These are phyloP conservation scores for Blastobotrys raffinosifermentans DNA, from an alignment of 1,139 yeast genomes.

Conservation along the genomic window DNA sequence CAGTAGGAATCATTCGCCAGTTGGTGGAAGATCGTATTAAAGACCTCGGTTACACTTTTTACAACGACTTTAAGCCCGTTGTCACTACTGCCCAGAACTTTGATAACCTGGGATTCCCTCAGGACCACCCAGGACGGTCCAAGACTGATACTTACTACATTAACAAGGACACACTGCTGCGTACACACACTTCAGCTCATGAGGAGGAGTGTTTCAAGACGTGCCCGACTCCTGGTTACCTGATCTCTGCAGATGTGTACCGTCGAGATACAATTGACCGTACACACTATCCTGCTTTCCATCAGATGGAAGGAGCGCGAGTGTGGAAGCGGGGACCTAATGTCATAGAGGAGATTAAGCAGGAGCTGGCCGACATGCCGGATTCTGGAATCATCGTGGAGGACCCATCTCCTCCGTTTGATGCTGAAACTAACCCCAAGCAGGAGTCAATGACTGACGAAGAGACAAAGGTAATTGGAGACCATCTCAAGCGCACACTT, in stretches of 20 bases:
- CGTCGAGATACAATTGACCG: conserved; percentile 92
- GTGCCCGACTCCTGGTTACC: conserved; percentile 74
- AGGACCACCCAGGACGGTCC: conserved; percentile 90
- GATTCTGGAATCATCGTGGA: conserved; percentile 63
- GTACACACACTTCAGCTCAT: conserved; percentile 97
- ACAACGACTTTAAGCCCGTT: conserved; percentile 74
- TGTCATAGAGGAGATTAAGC: conserved; percentile 42
- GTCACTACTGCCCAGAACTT: conserved; percentile 81
- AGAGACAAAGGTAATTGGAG: conserved; percentile 64
- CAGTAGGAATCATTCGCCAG: conserved; percentile 77
- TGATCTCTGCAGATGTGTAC: conserved; percentile 93
- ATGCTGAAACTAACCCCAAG: conserved; percentile 62
- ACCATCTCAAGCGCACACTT: conserved; percentile 77
- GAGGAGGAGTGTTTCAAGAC: conserved; percentile 74
- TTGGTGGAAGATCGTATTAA: conserved; percentile 64
- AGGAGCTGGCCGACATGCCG: conserved; percentile 64
- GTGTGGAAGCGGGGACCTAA: conserved; percentile 58
- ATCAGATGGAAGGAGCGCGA: conserved; percentile 96
- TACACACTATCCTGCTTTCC: conserved; percentile 96
- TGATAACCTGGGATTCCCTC: conserved; percentile 85
- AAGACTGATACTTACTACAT: conserved; percentile 89
- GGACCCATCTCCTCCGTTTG: conserved; percentile 58
- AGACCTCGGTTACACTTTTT: conserved; percentile 69
- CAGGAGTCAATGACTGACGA: conserved; percentile 66
- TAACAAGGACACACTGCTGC: conserved; percentile 59